phyloP scores from a whole-genome alignment of 1,284 basidiomycete species.

The Boletus mariae region DNA sequence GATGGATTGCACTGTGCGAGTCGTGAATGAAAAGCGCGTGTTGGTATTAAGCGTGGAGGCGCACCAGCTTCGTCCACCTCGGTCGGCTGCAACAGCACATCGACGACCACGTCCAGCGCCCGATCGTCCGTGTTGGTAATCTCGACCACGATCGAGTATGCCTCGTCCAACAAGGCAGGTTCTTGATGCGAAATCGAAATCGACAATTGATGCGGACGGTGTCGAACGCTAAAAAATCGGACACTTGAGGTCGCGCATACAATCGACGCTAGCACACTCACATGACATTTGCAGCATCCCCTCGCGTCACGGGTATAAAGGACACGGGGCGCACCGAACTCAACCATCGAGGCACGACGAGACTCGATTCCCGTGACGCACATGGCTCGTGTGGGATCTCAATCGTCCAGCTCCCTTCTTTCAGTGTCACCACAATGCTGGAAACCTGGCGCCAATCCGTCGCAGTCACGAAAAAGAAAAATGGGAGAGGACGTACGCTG shows the following conservation, averaged over 20 bases:
- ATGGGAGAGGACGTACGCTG: constrained; percentile 36
- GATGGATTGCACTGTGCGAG: constrained; percentile 56
- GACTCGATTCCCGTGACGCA: constrained; percentile 32
- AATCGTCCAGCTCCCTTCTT: constrained; percentile 60
- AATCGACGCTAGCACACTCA: constrained; percentile 33
- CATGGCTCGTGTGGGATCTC: constrained; percentile 52
- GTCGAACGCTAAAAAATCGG: constrained; percentile 48
- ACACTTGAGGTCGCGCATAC: neutral
- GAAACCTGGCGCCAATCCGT: constrained; percentile 40
- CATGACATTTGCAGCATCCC: constrained; percentile 48
- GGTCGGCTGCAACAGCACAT: constrained; percentile 74
- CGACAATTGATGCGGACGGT: constrained; percentile 57
- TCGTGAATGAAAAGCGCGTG: neutral
- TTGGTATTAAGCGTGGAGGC: constrained; percentile 19
- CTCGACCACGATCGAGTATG: constrained; percentile 64
- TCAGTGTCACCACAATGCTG: constrained; percentile 48
- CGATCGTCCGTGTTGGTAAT: constrained; percentile 68
- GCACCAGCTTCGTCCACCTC: constrained; percentile 72
- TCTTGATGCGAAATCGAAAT: constrained; percentile 54
- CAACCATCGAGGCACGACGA: constrained; percentile 49
- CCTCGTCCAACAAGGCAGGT: constrained; percentile 76
- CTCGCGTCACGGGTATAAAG: constrained; percentile 51
- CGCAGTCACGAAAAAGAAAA: neutral
- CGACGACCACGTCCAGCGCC: constrained; percentile 63
- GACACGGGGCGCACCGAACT: constrained; percentile 45